Evolutionary conservation across 306 rosid species (phyloP).

Genomic region (Trifolium pratense): DNA sequence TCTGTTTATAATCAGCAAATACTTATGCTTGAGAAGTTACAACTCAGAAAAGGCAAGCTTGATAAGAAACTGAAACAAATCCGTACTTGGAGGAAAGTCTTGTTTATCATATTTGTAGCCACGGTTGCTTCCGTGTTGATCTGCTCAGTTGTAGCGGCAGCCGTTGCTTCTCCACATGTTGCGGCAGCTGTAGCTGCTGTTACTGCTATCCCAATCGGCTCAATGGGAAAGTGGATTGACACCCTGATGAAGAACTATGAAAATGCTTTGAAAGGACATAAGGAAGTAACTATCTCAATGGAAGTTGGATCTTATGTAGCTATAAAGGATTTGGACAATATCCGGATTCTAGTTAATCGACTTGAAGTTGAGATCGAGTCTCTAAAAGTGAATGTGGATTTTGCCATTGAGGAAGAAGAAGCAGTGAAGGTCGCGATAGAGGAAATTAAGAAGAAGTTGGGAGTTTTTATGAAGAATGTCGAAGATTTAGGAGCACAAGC

Average conservation of each 20-base stretch:
- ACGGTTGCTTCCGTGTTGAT: constrained; percentile 82
- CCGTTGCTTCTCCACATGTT: constrained; percentile 80
- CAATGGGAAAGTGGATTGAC: constrained; percentile 91
- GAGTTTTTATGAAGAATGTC: constrained; percentile 70
- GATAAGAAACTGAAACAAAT: constrained; percentile 66
- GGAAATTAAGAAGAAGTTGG: constrained; percentile 78
- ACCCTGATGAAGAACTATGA: constrained; percentile 76
- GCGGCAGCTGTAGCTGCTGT: constrained; percentile 87
- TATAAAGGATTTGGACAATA: constrained; percentile 80
- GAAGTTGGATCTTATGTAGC: constrained; percentile 81
- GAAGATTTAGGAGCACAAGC: constrained; percentile 85
- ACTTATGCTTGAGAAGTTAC: constrained; percentile 76
- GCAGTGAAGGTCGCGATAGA: constrained; percentile 71
- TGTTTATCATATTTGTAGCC: constrained; percentile 65
- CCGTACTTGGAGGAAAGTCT: constrained; percentile 77
- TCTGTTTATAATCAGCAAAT: constrained; percentile 65
- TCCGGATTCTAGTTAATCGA: constrained; percentile 68
- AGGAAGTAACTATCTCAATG: constrained; percentile 69
- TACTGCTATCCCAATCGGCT: constrained; percentile 72
- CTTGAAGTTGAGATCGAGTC: constrained; percentile 67
- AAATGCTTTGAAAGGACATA: constrained; percentile 68
- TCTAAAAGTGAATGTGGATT: constrained; percentile 56
- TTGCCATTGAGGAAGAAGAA: constrained; percentile 69
- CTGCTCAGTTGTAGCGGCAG: constrained; percentile 88
- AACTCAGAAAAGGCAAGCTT: constrained; percentile 54